These are phyloP conservation scores for Wickerhamiella occidentalis DNA, from an alignment of 805 yeast genomes.

Conservation along the genomic window DNA sequence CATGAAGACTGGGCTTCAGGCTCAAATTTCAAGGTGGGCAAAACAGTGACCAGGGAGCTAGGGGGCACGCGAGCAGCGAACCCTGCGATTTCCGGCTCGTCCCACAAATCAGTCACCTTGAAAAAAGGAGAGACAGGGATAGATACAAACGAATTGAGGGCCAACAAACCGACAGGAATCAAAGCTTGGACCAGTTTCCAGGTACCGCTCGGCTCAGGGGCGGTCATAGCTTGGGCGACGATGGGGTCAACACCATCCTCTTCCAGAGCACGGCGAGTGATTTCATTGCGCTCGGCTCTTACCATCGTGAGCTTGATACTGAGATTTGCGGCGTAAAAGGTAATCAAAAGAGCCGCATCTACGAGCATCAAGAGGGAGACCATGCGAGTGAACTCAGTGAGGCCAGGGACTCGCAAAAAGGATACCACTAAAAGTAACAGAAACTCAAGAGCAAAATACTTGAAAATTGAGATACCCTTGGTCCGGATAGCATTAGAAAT, in stretches of 20 bases:
- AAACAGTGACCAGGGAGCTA: slow-evolving; percentile 27
- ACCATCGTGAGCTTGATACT: slow-evolving; percentile 82
- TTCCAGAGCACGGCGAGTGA: slow-evolving; percentile 66
- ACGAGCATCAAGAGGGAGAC: slow-evolving; percentile 55
- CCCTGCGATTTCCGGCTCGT: slow-evolving; percentile 14
- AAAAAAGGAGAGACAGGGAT: slow-evolving; percentile 27
- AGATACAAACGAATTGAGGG: slow-evolving; percentile 24
- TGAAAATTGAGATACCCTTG: slow-evolving; percentile 35
- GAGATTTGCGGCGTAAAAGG: slow-evolving; percentile 73
- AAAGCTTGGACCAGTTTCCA: slow-evolving; percentile 23
- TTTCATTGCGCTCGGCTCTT: slow-evolving; percentile 69
- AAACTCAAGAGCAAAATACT: slow-evolving; percentile 66
- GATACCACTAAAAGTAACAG: slow-evolving; percentile 47
- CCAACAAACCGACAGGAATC: slow-evolving; percentile 27
- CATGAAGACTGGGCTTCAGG: slow-evolving; percentile 15
- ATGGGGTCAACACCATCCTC: slow-evolving; percentile 78
- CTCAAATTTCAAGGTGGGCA: slow-evolving; percentile 31
- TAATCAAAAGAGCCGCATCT: slow-evolving; percentile 61
- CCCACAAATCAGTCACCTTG: slow-evolving; percentile 17
- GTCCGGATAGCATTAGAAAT: slow-evolving; percentile 34
- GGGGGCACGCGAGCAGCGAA: slow-evolving; percentile 14
- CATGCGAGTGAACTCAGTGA: slow-evolving; percentile 69
- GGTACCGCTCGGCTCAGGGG: slow-evolving; percentile 15
- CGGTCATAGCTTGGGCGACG: slow-evolving; percentile 63
- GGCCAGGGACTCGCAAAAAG: slow-evolving; percentile 53